These are phyloP conservation scores for Rhizoclosmatium sp. DNA, from an alignment of 192 early-diverging fungal species.

Conservation along the genomic window DNA sequence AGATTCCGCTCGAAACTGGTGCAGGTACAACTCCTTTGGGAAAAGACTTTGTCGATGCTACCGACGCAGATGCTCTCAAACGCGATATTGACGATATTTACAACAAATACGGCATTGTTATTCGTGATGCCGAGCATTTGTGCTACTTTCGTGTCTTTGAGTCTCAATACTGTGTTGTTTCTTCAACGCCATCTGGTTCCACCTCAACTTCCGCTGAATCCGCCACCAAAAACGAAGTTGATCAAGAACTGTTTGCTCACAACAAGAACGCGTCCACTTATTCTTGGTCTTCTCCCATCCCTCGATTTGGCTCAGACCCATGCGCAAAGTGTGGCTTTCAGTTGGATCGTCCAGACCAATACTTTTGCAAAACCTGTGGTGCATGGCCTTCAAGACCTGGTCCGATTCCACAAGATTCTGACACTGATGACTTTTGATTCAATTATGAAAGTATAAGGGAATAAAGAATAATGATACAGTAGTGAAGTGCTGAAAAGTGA, in stretches of 20 bases:
- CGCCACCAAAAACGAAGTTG: neutral
- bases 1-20: constrained; percentile 74
- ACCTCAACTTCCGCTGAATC: neutral
- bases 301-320: constrained; percentile 58
- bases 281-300: constrained; percentile 8
- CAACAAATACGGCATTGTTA: constrained; percentile 56
- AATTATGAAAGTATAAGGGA: too few species aligned
- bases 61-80: constrained; percentile 34
- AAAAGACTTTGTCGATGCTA: constrained; percentile 46
- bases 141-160: constrained; percentile 66
- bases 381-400: constrained; percentile 62
- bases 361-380: constrained; percentile 72
- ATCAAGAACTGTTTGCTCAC: constrained; percentile 18
- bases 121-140: constrained; percentile 70
- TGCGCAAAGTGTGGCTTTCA: constrained; percentile 71
- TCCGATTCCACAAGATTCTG: constrained; percentile 19
- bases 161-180: constrained; percentile 47
- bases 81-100: constrained; percentile 44
- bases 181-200: neutral
- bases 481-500: too few species aligned
- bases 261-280: neutral
- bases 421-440: neutral
- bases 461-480: too few species aligned
- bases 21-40: constrained; percentile 65
- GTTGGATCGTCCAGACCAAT: constrained; percentile 58